Evolutionary conservation across 768 basidiomycete species (phyloP).

Genomic region (Amanita brunnescens): DNA sequence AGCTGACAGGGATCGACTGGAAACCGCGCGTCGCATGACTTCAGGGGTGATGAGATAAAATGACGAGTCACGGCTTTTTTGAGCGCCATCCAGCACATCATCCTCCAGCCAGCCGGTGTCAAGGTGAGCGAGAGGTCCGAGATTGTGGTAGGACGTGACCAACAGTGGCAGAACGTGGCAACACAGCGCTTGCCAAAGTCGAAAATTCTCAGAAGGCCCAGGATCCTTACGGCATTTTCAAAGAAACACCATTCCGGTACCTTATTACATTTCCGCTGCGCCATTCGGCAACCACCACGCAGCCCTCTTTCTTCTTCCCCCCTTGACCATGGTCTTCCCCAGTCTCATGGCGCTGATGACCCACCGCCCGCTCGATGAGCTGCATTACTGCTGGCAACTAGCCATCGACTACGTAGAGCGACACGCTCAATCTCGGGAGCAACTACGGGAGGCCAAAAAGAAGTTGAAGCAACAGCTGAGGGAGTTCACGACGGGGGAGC

Average conservation of each 20-base stretch:
- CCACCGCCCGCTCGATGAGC: slow-evolving; percentile 1
- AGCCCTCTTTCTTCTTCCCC: background rate
- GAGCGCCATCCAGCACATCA: background rate
- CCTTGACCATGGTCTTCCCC: background rate
- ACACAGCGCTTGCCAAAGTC: background rate
- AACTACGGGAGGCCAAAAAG: slow-evolving; percentile 1
- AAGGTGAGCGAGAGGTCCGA: background rate
- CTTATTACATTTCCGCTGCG: slow-evolving; percentile 2
- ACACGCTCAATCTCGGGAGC: background rate
- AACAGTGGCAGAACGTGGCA: background rate
- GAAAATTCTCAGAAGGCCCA: background rate
- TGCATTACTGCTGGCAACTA: slow-evolving; percentile 5
- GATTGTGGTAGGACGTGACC: background rate
- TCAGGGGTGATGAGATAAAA: background rate
- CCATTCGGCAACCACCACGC: background rate
- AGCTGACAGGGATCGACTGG: background rate
- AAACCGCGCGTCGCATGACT: background rate
- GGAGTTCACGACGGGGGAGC: slow-evolving; percentile 2
- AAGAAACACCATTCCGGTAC: slow-evolving; percentile 1
- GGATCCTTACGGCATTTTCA: slow-evolving; percentile 1
- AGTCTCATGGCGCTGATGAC: slow-evolving; percentile 1
- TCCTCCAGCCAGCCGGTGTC: background rate
- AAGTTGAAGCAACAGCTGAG: slow-evolving; percentile 1
- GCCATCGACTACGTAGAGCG: slow-evolving; percentile 2
- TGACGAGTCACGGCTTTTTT: background rate